A percentile compares a stretch with the other conserved stretches of the same genome.
Conservation (phyloP, 1,139 yeast genomes). For the Zygosaccharomyces pseudobailii region DNA sequence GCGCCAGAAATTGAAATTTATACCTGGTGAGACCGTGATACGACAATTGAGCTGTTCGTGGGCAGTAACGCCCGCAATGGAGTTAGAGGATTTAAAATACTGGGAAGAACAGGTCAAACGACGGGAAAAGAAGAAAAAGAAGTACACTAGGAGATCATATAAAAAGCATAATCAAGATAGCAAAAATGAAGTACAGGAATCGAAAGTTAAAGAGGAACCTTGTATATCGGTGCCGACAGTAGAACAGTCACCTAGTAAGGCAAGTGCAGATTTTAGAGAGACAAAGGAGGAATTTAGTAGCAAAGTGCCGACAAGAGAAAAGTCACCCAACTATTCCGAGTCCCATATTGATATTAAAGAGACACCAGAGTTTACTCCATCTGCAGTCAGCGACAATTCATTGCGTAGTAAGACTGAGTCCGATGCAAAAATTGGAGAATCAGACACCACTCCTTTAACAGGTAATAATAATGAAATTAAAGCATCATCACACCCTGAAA, state of each 20-base stretch:
- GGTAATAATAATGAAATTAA: too few species aligned
- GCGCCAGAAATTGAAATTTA: conserved; percentile 52
- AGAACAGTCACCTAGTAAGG: neutral
- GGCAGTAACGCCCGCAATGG: conserved; percentile 47
- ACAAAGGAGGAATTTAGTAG: neutral
- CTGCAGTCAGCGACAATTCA: too few species aligned
- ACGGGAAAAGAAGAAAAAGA: conserved; percentile 40
- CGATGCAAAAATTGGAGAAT: too few species aligned
- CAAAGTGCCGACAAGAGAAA: too few species aligned
- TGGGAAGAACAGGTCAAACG: conserved; percentile 37
- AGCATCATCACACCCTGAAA: too few species aligned
- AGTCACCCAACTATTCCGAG: too few species aligned
- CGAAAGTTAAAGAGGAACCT: neutral
- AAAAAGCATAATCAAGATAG: conserved; percentile 15
- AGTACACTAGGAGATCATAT: conserved; percentile 39
- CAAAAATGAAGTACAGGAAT: conserved; percentile 1
- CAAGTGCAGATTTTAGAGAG: too few species aligned
- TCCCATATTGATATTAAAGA: too few species aligned
- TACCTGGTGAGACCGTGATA: conserved; percentile 26
- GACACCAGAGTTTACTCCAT: too few species aligned
- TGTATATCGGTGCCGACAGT: neutral
- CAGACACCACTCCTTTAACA: too few species aligned
- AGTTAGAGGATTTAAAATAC: conserved; percentile 42
- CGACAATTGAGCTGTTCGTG: conserved; percentile 24
- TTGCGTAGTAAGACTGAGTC: too few species aligned